These are phyloP conservation scores for Acidomyces sp. DNA, from an alignment of 495 filamentous ascomycete genomes.

Conservation along the genomic window DNA sequence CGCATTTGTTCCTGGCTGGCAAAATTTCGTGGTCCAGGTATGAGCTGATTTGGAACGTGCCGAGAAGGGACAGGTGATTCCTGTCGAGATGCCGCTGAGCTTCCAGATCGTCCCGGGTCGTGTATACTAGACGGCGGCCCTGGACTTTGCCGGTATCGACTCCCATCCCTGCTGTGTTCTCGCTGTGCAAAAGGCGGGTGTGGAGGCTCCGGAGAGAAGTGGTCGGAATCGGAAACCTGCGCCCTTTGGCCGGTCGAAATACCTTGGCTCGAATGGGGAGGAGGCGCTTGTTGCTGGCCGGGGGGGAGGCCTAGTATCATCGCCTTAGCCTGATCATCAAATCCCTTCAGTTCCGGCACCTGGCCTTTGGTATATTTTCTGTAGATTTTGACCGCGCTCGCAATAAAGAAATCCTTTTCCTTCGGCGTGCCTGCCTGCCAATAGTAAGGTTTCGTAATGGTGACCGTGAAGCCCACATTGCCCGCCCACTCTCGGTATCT, in stretches of 20 bases:
- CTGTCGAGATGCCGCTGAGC: slow-evolving; percentile 1
- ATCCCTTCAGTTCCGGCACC: slow-evolving; percentile 64
- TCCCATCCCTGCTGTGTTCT: slow-evolving; percentile 11
- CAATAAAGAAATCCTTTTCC: slow-evolving; percentile 97
- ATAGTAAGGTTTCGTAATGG: slow-evolving; percentile 85
- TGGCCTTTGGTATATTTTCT: slow-evolving; percentile 88
- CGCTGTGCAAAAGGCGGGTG: slow-evolving; percentile 17
- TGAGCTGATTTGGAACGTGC: neutral
- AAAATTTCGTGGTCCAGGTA: slow-evolving; percentile 9
- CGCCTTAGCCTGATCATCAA: slow-evolving; percentile 66
- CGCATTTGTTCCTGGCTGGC: slow-evolving; percentile 18
- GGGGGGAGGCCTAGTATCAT: slow-evolving; percentile 42
- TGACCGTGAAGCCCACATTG: slow-evolving; percentile 74
- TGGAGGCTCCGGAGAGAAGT: slow-evolving; percentile 2
- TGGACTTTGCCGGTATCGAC: slow-evolving; percentile 11
- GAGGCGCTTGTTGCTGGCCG: slow-evolving; percentile 22
- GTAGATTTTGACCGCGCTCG: slow-evolving; percentile 86
- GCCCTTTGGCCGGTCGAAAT: neutral
- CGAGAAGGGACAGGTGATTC: too few species aligned
- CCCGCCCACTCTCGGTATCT: slow-evolving; percentile 65
- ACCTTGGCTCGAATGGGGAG: neutral
- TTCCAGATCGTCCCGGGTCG: slow-evolving; percentile 1
- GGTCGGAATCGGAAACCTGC: slow-evolving; percentile 1
- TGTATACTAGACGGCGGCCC: slow-evolving; percentile 15
- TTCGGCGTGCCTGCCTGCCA: slow-evolving; percentile 85